These are phyloP conservation scores for Cucurbita moschata DNA, from an alignment of 306 rosid genomes.

Conservation along the genomic window DNA sequence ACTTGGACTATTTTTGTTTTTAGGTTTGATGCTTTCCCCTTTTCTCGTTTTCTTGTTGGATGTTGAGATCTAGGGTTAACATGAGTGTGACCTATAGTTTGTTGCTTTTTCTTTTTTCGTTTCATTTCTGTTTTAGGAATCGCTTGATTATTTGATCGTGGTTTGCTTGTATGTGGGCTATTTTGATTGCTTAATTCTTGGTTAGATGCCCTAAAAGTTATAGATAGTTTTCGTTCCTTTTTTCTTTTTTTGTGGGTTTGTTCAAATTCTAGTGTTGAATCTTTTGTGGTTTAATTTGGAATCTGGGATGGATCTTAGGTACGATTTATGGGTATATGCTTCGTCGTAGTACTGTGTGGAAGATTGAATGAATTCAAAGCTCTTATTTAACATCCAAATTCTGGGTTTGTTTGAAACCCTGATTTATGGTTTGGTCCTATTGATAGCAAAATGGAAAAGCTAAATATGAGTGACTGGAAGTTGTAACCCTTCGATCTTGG, in stretches of 20 bases:
- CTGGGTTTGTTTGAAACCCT: not conserved
- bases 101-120: not conserved
- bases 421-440: not conserved
- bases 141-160: not conserved
- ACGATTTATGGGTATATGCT: not conserved
- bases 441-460: not conserved
- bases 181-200: not conserved
- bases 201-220: not conserved
- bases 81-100: not conserved
- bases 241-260: not conserved
- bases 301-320: not conserved
- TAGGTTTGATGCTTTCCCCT: not conserved
- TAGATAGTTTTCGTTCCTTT: not conserved
- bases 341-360: not conserved
- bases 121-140: not conserved
- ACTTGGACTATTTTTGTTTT: not conserved
- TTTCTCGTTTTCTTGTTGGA: not conserved
- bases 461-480: not conserved
- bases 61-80: constrained; percentile 12
- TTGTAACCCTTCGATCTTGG: not conserved
- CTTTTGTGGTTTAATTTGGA: not conserved
- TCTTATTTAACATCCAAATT: not conserved
- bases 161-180: not conserved
- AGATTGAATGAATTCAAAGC: not conserved
- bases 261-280: not conserved